Conservation (phyloP, 1,284 basidiomycete species). For the Ustilago curta region DNA sequence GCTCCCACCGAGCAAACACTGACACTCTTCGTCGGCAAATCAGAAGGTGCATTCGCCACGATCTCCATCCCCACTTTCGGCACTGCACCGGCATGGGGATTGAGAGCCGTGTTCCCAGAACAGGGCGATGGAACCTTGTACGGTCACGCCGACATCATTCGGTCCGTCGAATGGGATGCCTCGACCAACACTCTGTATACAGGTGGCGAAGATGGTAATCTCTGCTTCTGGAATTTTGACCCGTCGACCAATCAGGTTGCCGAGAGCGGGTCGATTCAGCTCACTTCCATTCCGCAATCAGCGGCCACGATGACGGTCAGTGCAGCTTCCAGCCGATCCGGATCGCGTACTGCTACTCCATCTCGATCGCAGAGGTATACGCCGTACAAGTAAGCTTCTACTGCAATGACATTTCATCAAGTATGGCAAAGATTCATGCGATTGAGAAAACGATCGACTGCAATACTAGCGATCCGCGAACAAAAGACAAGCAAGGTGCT, state of each 20-base stretch:
- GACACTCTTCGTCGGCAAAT: conserved; percentile 42
- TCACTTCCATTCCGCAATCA: conserved; percentile 9
- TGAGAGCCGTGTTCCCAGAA: conserved; percentile 46
- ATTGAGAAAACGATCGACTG: conserved; percentile 1
- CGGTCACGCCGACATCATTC: conserved; percentile 60
- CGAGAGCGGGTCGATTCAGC: conserved; percentile 7
- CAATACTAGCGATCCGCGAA: conserved; percentile 6
- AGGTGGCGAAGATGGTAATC: conserved; percentile 60
- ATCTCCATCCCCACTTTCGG: conserved; percentile 24
- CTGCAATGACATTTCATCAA: background rate
- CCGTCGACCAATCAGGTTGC: background rate
- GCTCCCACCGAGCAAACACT: background rate
- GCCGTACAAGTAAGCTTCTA: conserved; percentile 35
- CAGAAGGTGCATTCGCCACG: conserved; percentile 39
- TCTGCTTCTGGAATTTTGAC: conserved; percentile 54
- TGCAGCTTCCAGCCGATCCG: conserved; percentile 13
- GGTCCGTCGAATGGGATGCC: conserved; percentile 50
- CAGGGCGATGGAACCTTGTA: conserved; percentile 36
- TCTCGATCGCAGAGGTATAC: conserved; percentile 33
- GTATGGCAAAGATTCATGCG: background rate
- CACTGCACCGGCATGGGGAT: conserved; percentile 13
- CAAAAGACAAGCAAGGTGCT: background rate
- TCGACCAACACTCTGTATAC: conserved; percentile 46
- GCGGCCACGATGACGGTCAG: conserved; percentile 7
- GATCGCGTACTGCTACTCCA: conserved; percentile 26